These are phyloP conservation scores for Prunus yedoensis DNA, from an alignment of 331 rosid species.

Conservation along the genomic window DNA sequence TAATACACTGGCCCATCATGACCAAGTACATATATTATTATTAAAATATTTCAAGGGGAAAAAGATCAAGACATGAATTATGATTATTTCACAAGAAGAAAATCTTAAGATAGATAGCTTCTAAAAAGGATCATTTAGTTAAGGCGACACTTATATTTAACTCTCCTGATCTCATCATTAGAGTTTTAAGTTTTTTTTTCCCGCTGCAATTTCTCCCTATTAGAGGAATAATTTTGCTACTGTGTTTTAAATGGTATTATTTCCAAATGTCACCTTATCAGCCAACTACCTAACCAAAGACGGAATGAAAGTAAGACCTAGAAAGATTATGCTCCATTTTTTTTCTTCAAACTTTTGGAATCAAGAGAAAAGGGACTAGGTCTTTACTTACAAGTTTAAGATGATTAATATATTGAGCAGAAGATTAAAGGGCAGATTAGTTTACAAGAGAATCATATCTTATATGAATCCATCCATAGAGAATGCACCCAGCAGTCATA, in stretches of 20 bases:
- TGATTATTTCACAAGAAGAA: background rate
- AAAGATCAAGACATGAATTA: background rate
- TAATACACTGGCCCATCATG: background rate
- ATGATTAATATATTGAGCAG: background rate
- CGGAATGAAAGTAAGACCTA: background rate
- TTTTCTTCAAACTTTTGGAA: background rate
- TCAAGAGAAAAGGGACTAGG: background rate
- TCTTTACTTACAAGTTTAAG: background rate
- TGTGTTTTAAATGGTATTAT: background rate
- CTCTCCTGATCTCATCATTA: background rate
- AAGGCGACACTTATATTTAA: background rate
- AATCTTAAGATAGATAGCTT: background rate
- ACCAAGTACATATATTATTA: background rate
- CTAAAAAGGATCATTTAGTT: background rate
- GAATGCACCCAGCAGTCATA: constrained; percentile 9
- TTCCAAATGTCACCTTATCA: background rate
- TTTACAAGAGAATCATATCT: constrained; percentile 3
- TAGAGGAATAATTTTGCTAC: background rate
- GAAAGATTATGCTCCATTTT: background rate
- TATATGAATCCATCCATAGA: background rate
- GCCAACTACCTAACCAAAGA: background rate
- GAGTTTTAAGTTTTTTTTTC: background rate
- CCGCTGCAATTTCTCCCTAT: background rate
- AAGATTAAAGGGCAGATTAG: constrained; percentile 10
- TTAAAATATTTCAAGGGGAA: background rate